Base-by-base conservation (phyloP, 2,329 filamentous ascomycete genomes). In the Cladophialophora carrionii region DNA sequence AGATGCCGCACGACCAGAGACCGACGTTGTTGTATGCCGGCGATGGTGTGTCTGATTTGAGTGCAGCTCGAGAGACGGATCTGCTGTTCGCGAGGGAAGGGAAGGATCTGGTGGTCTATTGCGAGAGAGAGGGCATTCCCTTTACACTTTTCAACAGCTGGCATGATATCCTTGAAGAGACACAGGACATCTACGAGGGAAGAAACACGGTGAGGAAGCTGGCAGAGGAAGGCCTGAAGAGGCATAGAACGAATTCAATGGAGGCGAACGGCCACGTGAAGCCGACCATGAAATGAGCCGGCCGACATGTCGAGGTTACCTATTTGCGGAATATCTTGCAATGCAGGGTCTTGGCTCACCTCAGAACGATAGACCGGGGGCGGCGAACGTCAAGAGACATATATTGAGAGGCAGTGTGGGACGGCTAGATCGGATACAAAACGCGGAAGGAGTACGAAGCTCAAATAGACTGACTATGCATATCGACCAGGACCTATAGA, bases 11-110 rank as follows among this genome's bases (percentile, higher is more conserved):
- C 14, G 77, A 82, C 34, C 79, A 90, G 73, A 85, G 92, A 49
- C 95, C 95, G 1, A 88, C 87, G 46, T 86, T 98, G 80, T 92
- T 98, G 77, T 99, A 99, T 74, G 94, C 95, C 34, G 95, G 95
- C 64, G 94, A 98, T 73, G 94, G 94, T 56, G 92, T 97, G 4
- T 96, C 91, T 2, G 94, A 98, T 76, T 82, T 98, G 59, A 96
- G 91, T 29, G 95, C 94, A 8, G 94, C 95, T 2, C 88, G 90
- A 72, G 93, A 98, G 82, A 96, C 93, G 2, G 92, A 98, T 76
- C 80, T 98, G 61, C 83, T 98, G 41, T 98, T 98, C 74, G 94
- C 94, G 60, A 97, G 97, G 83, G 89, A 90, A 70, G 94, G 92
- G 24, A 88, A 91, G 76, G 91, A 98, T 78, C 85, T 98, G 62